These are phyloP conservation scores for Hypoxylon sp. DNA, from an alignment of 2,329 filamentous ascomycete genomes.

Conservation along the genomic window DNA sequence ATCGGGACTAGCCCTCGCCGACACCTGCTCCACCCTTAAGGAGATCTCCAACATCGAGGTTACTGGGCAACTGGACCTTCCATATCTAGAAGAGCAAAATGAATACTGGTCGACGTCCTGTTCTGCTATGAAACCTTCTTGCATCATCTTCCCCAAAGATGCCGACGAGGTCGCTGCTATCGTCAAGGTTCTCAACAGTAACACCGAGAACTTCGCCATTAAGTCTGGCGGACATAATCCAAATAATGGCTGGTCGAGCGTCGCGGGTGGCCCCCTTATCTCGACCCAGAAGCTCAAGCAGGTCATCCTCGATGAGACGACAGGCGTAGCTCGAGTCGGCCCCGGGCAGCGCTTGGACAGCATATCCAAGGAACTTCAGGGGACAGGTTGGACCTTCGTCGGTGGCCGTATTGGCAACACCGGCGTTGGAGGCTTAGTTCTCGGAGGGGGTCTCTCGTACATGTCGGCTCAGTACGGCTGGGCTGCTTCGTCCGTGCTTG, in stretches of 20 bases:
- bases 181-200: conserved; percentile 61
- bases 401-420: conserved; percentile 60
- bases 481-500: conserved; percentile 62
- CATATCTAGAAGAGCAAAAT: conserved; percentile 55
- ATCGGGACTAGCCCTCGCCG: conserved; percentile 42
- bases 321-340: conserved; percentile 58
- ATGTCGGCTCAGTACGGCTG: conserved; percentile 65
- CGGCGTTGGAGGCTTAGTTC: conserved; percentile 61
- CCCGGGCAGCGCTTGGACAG: conserved; percentile 60
- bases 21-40: conserved; percentile 57
- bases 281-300: conserved; percentile 60
- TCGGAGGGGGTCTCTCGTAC: conserved; percentile 68
- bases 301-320: conserved; percentile 55
- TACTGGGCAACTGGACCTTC: conserved; percentile 50
- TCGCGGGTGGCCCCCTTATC: conserved; percentile 62
- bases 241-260: conserved; percentile 65
- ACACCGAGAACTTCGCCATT: conserved; percentile 64
- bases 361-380: conserved; percentile 56
- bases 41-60: conserved; percentile 52
- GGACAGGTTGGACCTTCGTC: conserved; percentile 59
- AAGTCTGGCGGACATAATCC: conserved; percentile 70
- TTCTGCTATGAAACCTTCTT: conserved; percentile 58
- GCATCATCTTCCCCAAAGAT: conserved; percentile 62
- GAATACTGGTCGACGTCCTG: conserved; percentile 63
- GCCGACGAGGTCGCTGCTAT: conserved; percentile 65